A percentile compares a stretch with the other conserved stretches of the same genome.
These are phyloP conservation scores for Dothideomycetidae sp. DNA, from an alignment of 2,329 filamentous ascomycete genomes.

Conservation along the genomic window DNA sequence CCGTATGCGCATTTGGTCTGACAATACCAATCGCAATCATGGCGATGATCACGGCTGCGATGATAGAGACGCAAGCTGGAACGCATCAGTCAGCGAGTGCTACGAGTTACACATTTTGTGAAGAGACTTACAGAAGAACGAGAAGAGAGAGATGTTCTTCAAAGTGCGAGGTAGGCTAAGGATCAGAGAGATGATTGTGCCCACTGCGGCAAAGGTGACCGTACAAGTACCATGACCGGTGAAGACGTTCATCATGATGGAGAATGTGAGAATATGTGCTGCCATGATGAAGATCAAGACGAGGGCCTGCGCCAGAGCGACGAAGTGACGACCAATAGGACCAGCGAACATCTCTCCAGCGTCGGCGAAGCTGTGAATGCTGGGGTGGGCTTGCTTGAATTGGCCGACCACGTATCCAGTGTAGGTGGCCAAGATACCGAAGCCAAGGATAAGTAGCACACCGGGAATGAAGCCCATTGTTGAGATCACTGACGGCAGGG, in stretches of 20 bases:
- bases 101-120: slow-evolving; percentile 14
- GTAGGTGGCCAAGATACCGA: slow-evolving; percentile 45
- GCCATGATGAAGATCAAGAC: slow-evolving; percentile 56
- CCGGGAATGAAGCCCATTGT: slow-evolving; percentile 33
- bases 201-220: slow-evolving; percentile 48
- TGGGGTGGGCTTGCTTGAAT: slow-evolving; percentile 42
- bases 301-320: slow-evolving; percentile 47
- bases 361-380: slow-evolving; percentile 53
- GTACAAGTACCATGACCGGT: slow-evolving; percentile 48
- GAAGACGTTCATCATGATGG: slow-evolving; percentile 52
- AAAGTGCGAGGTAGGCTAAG: slow-evolving; percentile 49
- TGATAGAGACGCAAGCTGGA: slow-evolving; percentile 47
- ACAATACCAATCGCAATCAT: slow-evolving; percentile 49
- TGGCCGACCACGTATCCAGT: slow-evolving; percentile 46
- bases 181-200: slow-evolving; percentile 43
- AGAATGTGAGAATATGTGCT: slow-evolving; percentile 58
- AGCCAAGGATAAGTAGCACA: slow-evolving; percentile 37
- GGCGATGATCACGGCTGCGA: slow-evolving; percentile 44
- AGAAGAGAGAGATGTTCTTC: slow-evolving; percentile 47
- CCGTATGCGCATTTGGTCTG: slow-evolving; percentile 25
- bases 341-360: slow-evolving; percentile 50
- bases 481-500: slow-evolving; percentile 39
- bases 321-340: slow-evolving; percentile 44
- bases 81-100: slow-evolving; percentile 11
- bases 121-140: slow-evolving; percentile 43